These are phyloP conservation scores for Ophiostoma sp. DNA, from an alignment of 2,329 filamentous ascomycete species.

Conservation along the genomic window DNA sequence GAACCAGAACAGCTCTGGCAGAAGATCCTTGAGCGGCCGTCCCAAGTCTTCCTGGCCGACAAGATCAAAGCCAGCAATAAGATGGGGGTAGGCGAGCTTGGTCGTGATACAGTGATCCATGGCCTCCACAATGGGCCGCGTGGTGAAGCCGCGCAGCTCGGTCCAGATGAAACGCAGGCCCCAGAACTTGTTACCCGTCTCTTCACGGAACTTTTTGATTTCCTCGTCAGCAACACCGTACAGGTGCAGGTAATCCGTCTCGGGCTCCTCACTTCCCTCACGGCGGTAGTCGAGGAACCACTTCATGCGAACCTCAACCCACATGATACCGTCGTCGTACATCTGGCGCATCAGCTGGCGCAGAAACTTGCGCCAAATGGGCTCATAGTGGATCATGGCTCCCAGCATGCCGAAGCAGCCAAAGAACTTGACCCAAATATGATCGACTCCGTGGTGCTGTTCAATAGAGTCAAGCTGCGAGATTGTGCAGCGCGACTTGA, in stretches of 20 bases:
- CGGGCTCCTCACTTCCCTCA: constrained; percentile 58
- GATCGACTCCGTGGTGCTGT: constrained; percentile 77
- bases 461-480: constrained; percentile 66
- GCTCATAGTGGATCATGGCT: constrained; percentile 80
- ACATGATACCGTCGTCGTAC: constrained; percentile 75
- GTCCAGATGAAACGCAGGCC: constrained; percentile 84
- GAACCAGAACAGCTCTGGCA: constrained; percentile 91
- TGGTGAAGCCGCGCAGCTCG: constrained; percentile 58
- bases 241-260: constrained; percentile 63
- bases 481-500: constrained; percentile 67
- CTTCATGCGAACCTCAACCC: constrained; percentile 71
- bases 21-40: constrained; percentile 66
- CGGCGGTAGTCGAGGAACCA: constrained; percentile 68
- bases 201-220: constrained; percentile 66
- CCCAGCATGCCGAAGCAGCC: constrained; percentile 68
- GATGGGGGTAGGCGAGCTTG: constrained; percentile 71
- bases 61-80: constrained; percentile 82
- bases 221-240: constrained; percentile 73
- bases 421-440: constrained; percentile 77
- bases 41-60: constrained; percentile 83
- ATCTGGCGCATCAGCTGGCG: constrained; percentile 65
- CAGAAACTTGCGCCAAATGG: constrained; percentile 75
- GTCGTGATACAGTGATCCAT: constrained; percentile 86
- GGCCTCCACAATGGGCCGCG: constrained; percentile 63
- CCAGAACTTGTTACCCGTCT: constrained; percentile 62